Evolutionary conservation across 257 asterid species (phyloP), one percentile per base, ranked within the genome.

Genomic region (Scutellaria minor): DNA sequence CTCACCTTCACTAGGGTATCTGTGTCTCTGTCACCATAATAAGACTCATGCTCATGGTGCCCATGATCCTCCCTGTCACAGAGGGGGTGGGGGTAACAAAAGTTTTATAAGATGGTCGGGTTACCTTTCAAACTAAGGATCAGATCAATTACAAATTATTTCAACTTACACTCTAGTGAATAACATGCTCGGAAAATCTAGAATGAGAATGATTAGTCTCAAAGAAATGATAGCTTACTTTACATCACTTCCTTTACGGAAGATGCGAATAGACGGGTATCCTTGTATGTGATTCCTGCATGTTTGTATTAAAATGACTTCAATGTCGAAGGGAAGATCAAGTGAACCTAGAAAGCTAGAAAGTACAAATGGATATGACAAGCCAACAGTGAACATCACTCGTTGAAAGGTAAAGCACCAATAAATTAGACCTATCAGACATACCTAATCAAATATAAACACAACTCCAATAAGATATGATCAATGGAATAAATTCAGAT

Each of bases 1-100:
- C 91, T 83, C 83, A 95, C 99, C 95, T 82, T 85, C 74, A 92
- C 91, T 44, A 95, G 86, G 83, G 79, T 90, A 13, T 90, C 92
- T 10, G 96, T 90, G 81, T 95, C 98, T 64, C 98, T 91, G 81
- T 95, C 98, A 1, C 99, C 99, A 84, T 95, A 92, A 83, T 95
- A 95, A 7, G 99, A 82, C 80, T 95, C 99, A 42, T 95, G 98
- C 7, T 92, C 94, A 64, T 92, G 99, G 83, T 89, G 98, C 51
- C 98, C 97, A 67, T 88, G 94, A 50, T 87, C 90, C 14, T 86
- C 98, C 76, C 97, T 95, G 89, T 37, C 57, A 41, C 5, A 13
- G 3, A 9, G 10, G 20, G 45, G 51, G 31, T 44, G 9, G 7
- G 58, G 59, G 22, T 6, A 52, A 58, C 44, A 72, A 42, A 41